Base-by-base conservation (phyloP, 495 filamentous ascomycete genomes). In the Hypomontagnella monticulosa region DNA sequence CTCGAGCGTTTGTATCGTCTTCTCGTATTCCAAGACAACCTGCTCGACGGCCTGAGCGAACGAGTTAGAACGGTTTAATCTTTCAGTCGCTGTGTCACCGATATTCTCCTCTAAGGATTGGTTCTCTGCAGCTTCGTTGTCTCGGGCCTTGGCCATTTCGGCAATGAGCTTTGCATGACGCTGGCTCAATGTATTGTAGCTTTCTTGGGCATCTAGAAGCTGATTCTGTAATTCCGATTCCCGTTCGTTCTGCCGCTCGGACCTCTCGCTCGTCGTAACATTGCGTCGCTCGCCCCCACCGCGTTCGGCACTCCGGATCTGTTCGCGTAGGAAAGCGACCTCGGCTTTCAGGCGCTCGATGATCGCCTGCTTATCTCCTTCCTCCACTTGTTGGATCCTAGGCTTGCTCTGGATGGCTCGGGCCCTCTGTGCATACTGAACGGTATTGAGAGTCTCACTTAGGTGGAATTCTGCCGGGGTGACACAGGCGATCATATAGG, bases 401-500 rank as follows among this genome's bases (percentile, higher is more conserved):
- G 95, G 95, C 71, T 97, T 97, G 81, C 92, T 97, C 79, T 99
- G 95, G 60, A 99, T 99, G 0, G 92, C 92, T 72, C 95, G 88
- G 57, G 95, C 96, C 60, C 95, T 88, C 79, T 97, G 95, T 20
- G 95, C 95, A 78, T 99, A 99, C 74, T 97, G 88, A 18, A 99
- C 90, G 0, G 95, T 99, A 75, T 99, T 99, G 38, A 99, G 81
- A 0, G 95, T 98, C 78, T 99, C 95, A 78, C 93, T 98, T 14
- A 98, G 81, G 75, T 99, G 94, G 74, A 98, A 99, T 71, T 97
- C 94, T 11, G 93, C 93, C 4, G 93, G 95, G 4, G 92, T 98
- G 19, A 99, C 93, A 78, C 95, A 99, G 27, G 95, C 95, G 80
- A 99, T 93, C 95, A 99, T 97, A 77, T 98, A 99, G 1, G 95